phyloP scores from a whole-genome alignment of 2,329 filamentous ascomycete genomes.

The Aspergillus ochraceoroseus region DNA sequence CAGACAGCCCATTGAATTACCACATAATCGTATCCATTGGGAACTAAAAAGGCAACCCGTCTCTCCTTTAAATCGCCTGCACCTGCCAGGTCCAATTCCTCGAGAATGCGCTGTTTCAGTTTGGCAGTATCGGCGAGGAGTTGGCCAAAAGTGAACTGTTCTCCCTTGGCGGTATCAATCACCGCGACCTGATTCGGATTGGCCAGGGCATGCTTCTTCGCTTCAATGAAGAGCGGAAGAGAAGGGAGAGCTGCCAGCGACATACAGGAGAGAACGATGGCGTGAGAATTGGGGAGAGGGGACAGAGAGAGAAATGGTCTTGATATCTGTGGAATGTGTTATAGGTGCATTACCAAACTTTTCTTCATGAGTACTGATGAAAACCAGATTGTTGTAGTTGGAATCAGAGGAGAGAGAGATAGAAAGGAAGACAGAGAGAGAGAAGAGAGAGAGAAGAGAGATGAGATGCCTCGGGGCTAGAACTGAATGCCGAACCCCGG shows the following conservation, averaged over 20 bases:
- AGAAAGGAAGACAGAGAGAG: too few relatives aligned
- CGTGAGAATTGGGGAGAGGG: too few relatives aligned
- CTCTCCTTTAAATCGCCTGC: constrained; percentile 35
- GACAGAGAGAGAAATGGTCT: too few relatives aligned
- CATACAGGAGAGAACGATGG: too few relatives aligned
- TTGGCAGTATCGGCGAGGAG: constrained; percentile 38
- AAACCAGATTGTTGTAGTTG: too few relatives aligned
- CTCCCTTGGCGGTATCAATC: constrained; percentile 36
- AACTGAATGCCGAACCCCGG: too few relatives aligned
- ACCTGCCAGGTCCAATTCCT: constrained; percentile 25
- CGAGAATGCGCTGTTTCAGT: constrained; percentile 36
- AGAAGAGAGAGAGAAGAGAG: too few relatives aligned
- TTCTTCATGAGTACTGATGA: too few relatives aligned
- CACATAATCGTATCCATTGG: constrained; percentile 43
- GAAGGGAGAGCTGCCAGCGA: constrained; percentile 32
- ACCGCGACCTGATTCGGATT: constrained; percentile 37
- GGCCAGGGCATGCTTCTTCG: constrained; percentile 33
- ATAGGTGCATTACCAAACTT: too few relatives aligned
- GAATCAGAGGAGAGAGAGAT: too few relatives aligned
- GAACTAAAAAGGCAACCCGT: constrained; percentile 38
- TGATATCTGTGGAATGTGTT: too few relatives aligned
- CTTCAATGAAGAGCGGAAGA: constrained; percentile 40
- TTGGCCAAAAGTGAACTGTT: constrained; percentile 41
- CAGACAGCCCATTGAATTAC: constrained; percentile 44
- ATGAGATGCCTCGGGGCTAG: too few relatives aligned